Evolutionary conservation across 1,284 basidiomycete genomes (phyloP), one percentile per base, ranked within the genome.

Genomic region (Exobasidium rhododendri): DNA sequence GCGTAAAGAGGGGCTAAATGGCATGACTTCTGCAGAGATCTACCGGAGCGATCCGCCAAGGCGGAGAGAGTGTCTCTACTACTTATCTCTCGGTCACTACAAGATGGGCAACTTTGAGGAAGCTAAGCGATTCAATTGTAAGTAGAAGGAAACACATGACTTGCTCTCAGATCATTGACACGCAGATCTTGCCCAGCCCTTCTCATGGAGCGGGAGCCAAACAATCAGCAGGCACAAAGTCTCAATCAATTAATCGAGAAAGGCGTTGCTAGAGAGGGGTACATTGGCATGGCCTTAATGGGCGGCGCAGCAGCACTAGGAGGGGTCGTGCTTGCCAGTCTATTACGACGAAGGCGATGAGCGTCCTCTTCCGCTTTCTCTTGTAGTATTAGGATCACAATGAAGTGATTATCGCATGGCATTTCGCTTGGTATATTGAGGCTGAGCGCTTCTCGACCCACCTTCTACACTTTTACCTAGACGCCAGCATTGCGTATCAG

Each of bases 91-190:
- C 11, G 96, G 96, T 0, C 89, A 98, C 81, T 97, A 92, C 82
- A 98, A 98, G 84, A 89, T 97, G 85, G 88, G 89, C 32, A 94
- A 97, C 81, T 97, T 90, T 79, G 89, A 90, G 43, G 92, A 97
- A 79, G 92, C 94, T 1, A 88, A 86, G 81, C 88, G 87, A 66
- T 98, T 97, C 81, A 97, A 97, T 80, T 88, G 93, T 96, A 57
- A 66, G 88, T 78, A 20, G 22, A 47, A 10, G n/a, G n/a, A n/a
- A 43, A 43, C 40, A 11, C n/a, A 43, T 43, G 40, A 11, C 40
- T n/a, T 43, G 40, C 40, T 17, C 43, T 28, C 17, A 30, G 11
- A 32, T n/a, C n/a, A n/a, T n/a, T n/a, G n/a, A n/a, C n/a, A n/a
- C n/a, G n/a, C n/a, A n/a, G n/a, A n/a, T n/a, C n/a, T n/a, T 55